Base-by-base conservation (phyloP, 2,329 filamentous ascomycete species). In the Claviceps sp. region DNA sequence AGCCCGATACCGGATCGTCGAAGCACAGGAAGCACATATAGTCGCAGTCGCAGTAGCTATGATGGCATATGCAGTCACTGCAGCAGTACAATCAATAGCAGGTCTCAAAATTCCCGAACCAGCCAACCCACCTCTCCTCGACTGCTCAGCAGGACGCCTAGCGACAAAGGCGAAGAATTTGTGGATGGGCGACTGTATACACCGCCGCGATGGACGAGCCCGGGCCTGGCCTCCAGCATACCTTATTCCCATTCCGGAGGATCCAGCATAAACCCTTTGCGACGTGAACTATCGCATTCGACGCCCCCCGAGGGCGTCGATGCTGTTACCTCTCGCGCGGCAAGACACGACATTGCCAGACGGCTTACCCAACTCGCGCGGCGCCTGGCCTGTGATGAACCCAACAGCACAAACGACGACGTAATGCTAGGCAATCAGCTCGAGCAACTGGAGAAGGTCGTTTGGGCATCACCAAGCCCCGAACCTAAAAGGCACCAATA, bases 331-430 rank as follows among this genome's bases (percentile, higher is more conserved):
- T 60, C 62, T 22, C 59, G 61, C 22, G 58, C 58, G 13, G 58
- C 65, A 60, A 68, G 67, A 52, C 69, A 76, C 54, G 68, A 71
- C 23, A 68, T 79, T 50, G 69, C 76, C 11, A 59, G 64, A 52
- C 65, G 68, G 17, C 58, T 71, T 37, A 67, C 63, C 50, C 63
- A 68, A 45, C 65, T 71, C 29, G 67, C 68, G 4, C 65, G 67
- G 55, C 66, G 66, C 49, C 64, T 71, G 47, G 62, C 66, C 20
- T 60, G 61, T 51, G 60, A 60, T 50, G 61, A 62, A 49, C 59
- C 61, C 52, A 64, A 65, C 49, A 55, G 59, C 20, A 61, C 67
- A 17, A 66, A 70, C 46, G 68, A 70, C 46, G 68, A 70, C 50
- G 56, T 60, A 26, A 62, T 61, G 37, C 58, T 71, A 47, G 62